These are phyloP conservation scores for Alternaria tenuissima DNA, from an alignment of 2,329 filamentous ascomycete genomes.

Conservation along the genomic window DNA sequence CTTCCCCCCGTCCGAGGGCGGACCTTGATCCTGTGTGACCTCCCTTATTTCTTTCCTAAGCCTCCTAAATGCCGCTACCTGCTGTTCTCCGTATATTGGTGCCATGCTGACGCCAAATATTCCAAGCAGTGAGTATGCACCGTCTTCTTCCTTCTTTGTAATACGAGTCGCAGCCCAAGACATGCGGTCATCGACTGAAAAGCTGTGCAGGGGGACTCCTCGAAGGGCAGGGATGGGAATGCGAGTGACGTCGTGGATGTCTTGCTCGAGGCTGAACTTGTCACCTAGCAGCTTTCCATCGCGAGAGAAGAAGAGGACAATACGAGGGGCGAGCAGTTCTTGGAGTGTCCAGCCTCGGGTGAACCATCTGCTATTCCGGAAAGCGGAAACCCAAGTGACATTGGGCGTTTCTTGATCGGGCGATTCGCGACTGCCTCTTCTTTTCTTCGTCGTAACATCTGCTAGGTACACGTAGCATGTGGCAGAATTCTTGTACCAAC, in stretches of 20 bases:
- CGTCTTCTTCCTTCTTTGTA: neutral
- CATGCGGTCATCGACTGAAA: neutral
- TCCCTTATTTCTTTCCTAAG: neutral
- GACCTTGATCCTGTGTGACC: neutral
- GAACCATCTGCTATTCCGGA: constrained; percentile 12
- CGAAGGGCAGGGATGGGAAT: neutral
- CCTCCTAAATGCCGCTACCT: neutral
- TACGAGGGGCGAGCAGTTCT: constrained; percentile 5
- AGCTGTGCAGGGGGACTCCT: neutral
- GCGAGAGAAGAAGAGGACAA: constrained; percentile 3
- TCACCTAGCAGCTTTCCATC: neutral
- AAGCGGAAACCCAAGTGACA: neutral
- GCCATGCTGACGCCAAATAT: neutral
- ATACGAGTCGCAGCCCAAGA: neutral
- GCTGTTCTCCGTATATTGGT: neutral
- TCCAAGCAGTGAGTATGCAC: neutral
- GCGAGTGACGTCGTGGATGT: neutral
- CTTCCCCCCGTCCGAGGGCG: constrained; percentile 4
- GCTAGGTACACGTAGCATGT: constrained; percentile 14
- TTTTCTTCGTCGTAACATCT: neutral
- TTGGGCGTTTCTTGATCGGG: neutral
- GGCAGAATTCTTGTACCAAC: constrained; percentile 2
- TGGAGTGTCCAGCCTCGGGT: constrained; percentile 12
- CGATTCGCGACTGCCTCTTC: neutral
- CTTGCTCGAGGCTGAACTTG: neutral